Conservation (phyloP, 1,284 basidiomycete genomes). For the Fomitopsis schrenkii region DNA sequence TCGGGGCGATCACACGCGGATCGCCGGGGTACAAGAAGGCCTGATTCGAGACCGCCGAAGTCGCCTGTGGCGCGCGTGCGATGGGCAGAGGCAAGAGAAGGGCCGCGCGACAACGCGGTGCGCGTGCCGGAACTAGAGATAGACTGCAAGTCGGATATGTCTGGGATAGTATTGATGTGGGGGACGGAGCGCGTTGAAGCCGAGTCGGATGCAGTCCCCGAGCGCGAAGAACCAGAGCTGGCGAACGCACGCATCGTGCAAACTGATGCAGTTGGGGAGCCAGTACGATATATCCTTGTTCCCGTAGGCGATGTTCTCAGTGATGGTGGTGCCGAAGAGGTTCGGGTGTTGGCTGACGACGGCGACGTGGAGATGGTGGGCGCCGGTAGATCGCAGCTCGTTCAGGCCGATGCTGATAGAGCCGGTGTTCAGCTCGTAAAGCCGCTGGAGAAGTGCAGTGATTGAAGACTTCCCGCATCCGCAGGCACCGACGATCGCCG, state of each 20-base stretch:
- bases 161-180: constrained; percentile 59
- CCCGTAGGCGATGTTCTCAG: constrained; percentile 88
- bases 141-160: constrained; percentile 54
- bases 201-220: constrained; percentile 45
- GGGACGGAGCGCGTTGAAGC: constrained; percentile 71
- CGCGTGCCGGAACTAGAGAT: constrained; percentile 38
- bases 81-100: constrained; percentile 51
- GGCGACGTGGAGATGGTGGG: constrained; percentile 73
- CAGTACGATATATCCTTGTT: constrained; percentile 44
- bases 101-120: constrained; percentile 32
- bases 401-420: constrained; percentile 53
- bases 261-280: constrained; percentile 71
- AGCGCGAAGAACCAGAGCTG: constrained; percentile 30
- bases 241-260: constrained; percentile 59
- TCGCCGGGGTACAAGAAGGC: constrained; percentile 67
- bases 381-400: constrained; percentile 55
- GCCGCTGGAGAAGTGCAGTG: constrained; percentile 75
- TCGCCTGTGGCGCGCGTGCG: constrained; percentile 67
- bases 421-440: constrained; percentile 79
- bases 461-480: constrained; percentile 91
- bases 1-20: constrained; percentile 62
- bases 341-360: constrained; percentile 85
- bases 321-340: constrained; percentile 82
- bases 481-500: constrained; percentile 85
- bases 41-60: constrained; percentile 54